Evolutionary conservation across 345 rosid species (phyloP).

Genomic region (rapeseed (Brassica napus)): Da-Ae NC_063447.1:51291001-51291500

Average conservation of each 20-base stretch:
- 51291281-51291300: slow-evolving; percentile 38
- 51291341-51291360: slow-evolving; percentile 54
- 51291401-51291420: slow-evolving; percentile 44
- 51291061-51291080: slow-evolving; percentile 36
- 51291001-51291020: slow-evolving; percentile 38
- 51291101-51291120: slow-evolving; percentile 59
- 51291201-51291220: slow-evolving; percentile 53
- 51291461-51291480: slow-evolving; percentile 27
- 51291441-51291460: slow-evolving; percentile 42
- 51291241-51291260: slow-evolving; percentile 53
- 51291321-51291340: slow-evolving; percentile 67
- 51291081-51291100: slow-evolving; percentile 21
- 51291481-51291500: slow-evolving; percentile 45
- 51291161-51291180: slow-evolving; percentile 92
- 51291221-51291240: slow-evolving; percentile 49
- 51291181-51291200: slow-evolving; percentile 83
- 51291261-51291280: slow-evolving; percentile 42
- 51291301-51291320: slow-evolving; percentile 55
- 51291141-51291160: slow-evolving; percentile 82
- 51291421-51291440: slow-evolving; percentile 45
- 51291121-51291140: slow-evolving; percentile 46
- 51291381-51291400: slow-evolving; percentile 41
- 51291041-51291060: slow-evolving; percentile 39
- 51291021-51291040: slow-evolving; percentile 34
- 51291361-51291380: slow-evolving; percentile 37